Conservation (phyloP, 1,284 basidiomycete genomes). For the Ustilago shanxiensis region DNA sequence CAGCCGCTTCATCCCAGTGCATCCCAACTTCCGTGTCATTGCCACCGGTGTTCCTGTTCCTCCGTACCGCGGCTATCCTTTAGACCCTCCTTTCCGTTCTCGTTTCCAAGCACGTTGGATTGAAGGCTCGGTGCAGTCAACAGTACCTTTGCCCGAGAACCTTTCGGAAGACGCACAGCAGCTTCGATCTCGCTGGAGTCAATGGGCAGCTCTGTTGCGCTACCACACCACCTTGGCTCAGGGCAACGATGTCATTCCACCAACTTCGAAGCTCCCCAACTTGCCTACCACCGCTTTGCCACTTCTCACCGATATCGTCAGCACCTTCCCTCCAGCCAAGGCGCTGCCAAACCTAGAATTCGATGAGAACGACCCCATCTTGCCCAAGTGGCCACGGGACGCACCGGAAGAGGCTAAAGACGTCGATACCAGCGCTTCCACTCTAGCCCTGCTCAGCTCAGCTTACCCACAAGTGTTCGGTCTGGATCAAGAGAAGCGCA, state of each 20-base stretch:
- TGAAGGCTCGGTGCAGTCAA: conserved; percentile 60
- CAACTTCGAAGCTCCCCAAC: conserved; percentile 63
- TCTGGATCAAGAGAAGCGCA: conserved; percentile 55
- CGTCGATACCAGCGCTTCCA: conserved; percentile 50
- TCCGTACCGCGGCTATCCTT: conserved; percentile 70
- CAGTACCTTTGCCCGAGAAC: conserved; percentile 34
- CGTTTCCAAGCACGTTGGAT: conserved; percentile 70
- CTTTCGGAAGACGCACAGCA: conserved; percentile 35
- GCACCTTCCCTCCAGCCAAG: conserved; percentile 56
- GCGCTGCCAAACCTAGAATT: conserved; percentile 33
- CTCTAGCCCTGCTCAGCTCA: conserved; percentile 57
- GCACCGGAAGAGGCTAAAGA: conserved; percentile 22
- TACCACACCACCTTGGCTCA: conserved; percentile 58
- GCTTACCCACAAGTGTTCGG: conserved; percentile 64
- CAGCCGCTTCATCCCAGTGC: conserved; percentile 67
- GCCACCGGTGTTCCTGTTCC: conserved; percentile 69
- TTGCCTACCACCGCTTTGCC: conserved; percentile 64
- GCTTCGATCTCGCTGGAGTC: conserved; percentile 56
- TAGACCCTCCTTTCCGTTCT: conserved; percentile 71
- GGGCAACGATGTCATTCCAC: conserved; percentile 60
- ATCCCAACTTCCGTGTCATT: conserved; percentile 70
- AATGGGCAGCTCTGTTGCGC: conserved; percentile 58
- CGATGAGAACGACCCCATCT: conserved; percentile 34
- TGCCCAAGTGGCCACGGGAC: conserved; percentile 43
- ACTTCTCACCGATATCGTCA: conserved; percentile 58